Conservation (phyloP, 116 monocot species). For the Trichopus zeylanicus region DNA sequence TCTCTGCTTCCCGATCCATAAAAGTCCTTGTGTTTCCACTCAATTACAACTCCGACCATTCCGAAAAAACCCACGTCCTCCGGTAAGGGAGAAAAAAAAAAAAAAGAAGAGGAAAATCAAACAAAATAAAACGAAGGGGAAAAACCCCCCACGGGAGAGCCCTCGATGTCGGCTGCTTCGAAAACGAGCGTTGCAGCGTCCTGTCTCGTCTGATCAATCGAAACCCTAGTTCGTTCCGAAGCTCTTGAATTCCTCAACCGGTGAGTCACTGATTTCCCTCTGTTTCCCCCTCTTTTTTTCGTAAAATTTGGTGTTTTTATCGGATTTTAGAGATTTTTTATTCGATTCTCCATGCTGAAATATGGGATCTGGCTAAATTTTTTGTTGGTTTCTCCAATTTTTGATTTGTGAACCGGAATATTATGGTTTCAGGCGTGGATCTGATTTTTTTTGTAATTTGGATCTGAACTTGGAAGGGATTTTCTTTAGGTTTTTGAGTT, state of each 20-base stretch:
- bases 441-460: not conserved
- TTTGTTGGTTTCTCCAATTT: not conserved
- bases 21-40: too few relatives aligned
- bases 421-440: not conserved
- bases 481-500: constrained; percentile 2
- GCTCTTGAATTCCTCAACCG: not conserved
- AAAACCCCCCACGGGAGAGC: not conserved
- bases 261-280: not conserved
- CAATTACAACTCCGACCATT: too few relatives aligned
- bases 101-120: not conserved
- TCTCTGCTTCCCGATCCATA: too few relatives aligned
- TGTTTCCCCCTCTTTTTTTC: not conserved
- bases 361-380: constrained; percentile 3
- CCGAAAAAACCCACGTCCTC: too few relatives aligned
- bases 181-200: not conserved
- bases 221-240: not conserved
- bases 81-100: not conserved
- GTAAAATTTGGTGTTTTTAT: constrained; percentile 3
- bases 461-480: not conserved
- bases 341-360: not conserved
- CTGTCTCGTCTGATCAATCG: not conserved
- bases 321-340: constrained; percentile 10
- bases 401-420: not conserved
- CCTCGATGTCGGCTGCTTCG: constrained; percentile 7
- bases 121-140: not conserved